A percentile compares a stretch with the other conserved stretches of the same genome.
These are phyloP conservation scores for Ceratonia siliqua DNA, from an alignment of 306 rosid species.

Conservation along the genomic window DNA sequence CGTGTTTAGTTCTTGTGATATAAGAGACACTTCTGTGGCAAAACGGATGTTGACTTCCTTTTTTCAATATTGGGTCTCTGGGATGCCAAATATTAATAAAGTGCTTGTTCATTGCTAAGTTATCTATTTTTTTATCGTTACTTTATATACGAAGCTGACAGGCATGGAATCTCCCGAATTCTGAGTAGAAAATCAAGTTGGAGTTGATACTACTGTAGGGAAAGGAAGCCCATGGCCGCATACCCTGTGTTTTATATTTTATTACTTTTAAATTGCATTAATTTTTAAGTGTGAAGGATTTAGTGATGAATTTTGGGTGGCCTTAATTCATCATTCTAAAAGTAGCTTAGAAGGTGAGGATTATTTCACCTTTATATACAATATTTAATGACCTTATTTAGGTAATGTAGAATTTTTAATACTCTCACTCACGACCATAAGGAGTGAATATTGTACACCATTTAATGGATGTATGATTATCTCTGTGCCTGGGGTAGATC, in stretches of 20 bases:
- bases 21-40: not conserved
- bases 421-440: too few species aligned
- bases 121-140: not conserved
- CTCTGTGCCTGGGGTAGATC: too few species aligned
- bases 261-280: not conserved
- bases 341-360: too few species aligned
- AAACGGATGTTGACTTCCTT: not conserved
- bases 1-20: not conserved
- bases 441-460: too few species aligned
- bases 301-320: too few species aligned
- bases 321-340: too few species aligned
- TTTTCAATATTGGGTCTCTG: not conserved
- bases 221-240: not conserved
- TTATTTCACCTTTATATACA: too few species aligned
- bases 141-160: not conserved
- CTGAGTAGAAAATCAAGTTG: not conserved
- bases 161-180: not conserved
- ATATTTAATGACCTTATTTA: too few species aligned
- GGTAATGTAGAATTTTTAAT: too few species aligned
- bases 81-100: not conserved
- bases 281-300: conserved; percentile 3
- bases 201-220: not conserved
- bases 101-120: not conserved
- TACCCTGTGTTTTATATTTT: not conserved
- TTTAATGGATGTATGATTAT: too few species aligned